Evolutionary conservation across 202 grass and related monocot genomes (phyloP).

Genomic region (Brachypodium distachyon): DNA sequence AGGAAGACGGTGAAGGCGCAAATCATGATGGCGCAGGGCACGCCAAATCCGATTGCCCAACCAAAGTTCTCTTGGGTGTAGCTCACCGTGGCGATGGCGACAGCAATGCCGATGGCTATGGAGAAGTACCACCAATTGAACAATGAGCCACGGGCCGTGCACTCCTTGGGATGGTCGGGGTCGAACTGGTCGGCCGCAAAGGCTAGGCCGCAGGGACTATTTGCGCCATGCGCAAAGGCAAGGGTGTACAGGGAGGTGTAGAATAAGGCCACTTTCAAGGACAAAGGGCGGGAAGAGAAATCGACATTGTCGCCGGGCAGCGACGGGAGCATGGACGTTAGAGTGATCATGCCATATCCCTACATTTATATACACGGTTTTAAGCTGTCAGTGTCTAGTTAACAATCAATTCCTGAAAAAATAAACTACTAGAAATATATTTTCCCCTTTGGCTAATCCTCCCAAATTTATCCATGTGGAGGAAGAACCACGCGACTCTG

Average conservation of each 20-base stretch:
- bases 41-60: slow-evolving; percentile 45
- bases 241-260: slow-evolving; percentile 42
- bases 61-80: slow-evolving; percentile 52
- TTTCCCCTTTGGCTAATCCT: too few relatives aligned
- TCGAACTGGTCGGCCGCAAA: slow-evolving; percentile 65
- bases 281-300: neutral
- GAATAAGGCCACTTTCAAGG: slow-evolving; percentile 27
- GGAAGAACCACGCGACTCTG: too few relatives aligned
- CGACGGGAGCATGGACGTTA: neutral
- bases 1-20: slow-evolving; percentile 26
- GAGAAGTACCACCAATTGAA: slow-evolving; percentile 77
- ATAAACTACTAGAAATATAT: neutral
- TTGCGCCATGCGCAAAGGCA: slow-evolving; percentile 26
- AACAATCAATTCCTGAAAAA: neutral
- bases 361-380: neutral
- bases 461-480: too few relatives aligned
- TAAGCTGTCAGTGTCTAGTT: neutral
- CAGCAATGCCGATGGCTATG: slow-evolving; percentile 17
- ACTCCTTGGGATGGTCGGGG: slow-evolving; percentile 21
- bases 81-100: slow-evolving; percentile 11
- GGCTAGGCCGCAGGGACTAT: slow-evolving; percentile 32
- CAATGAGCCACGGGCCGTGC: slow-evolving; percentile 31
- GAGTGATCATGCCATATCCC: slow-evolving; percentile 28
- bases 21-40: slow-evolving; percentile 28
- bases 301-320: neutral